phyloP scores from a whole-genome alignment of 768 basidiomycete species.

The Termitomyces bulborhizus region DNA sequence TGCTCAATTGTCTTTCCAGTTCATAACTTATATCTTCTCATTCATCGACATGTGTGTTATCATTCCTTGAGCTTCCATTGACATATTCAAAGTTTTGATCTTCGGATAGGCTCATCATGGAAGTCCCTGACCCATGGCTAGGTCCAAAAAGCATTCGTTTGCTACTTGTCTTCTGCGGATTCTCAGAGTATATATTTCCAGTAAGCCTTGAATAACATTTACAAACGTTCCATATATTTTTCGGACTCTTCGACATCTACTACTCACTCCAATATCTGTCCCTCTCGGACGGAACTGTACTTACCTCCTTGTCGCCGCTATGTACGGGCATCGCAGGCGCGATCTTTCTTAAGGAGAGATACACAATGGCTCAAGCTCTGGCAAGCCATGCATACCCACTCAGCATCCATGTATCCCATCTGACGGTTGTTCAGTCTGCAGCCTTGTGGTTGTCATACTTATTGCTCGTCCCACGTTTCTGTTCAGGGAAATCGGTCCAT shows the following conservation, averaged over 20 bases:
- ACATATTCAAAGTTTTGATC: neutral
- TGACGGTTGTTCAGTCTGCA: conserved; percentile 36
- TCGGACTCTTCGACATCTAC: conserved; percentile 42
- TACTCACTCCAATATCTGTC: too few species aligned
- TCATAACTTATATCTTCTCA: too few species aligned
- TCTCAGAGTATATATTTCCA: conserved; percentile 44
- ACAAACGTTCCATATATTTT: conserved; percentile 42
- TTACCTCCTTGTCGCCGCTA: too few species aligned
- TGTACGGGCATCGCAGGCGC: too few species aligned
- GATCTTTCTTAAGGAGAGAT: too few species aligned
- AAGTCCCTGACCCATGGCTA: conserved; percentile 47
- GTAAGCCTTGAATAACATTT: neutral
- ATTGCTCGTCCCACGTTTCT: conserved; percentile 75
- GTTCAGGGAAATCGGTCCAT: conserved; percentile 33
- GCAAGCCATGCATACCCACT: conserved; percentile 33
- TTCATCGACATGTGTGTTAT: too few species aligned
- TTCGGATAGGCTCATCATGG: conserved; percentile 28
- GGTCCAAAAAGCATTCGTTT: conserved; percentile 66
- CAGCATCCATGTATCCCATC: neutral
- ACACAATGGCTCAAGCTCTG: too few species aligned
- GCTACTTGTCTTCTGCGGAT: conserved; percentile 51
- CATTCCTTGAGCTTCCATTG: too few species aligned
- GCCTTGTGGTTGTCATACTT: conserved; percentile 70
- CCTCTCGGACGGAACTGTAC: too few species aligned
- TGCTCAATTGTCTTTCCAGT: too few species aligned